Evolutionary conservation across 371 early-diverging fungal genomes (phyloP).

Genomic region (Mucor plumbeus): DNA sequence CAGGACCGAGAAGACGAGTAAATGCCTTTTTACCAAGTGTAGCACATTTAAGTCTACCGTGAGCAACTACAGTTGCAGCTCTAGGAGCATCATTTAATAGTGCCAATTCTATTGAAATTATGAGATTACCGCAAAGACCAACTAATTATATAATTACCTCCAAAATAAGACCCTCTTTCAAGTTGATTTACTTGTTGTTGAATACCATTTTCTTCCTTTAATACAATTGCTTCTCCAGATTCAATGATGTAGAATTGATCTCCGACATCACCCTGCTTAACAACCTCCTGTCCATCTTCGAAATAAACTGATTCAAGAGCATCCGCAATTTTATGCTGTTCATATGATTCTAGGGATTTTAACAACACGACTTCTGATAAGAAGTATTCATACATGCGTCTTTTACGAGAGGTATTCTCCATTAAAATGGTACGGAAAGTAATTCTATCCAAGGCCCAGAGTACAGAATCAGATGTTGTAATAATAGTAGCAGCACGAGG

Average conservation of each 20-base stretch:
- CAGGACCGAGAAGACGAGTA: slow-evolving; percentile 89
- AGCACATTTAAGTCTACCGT: slow-evolving; percentile 88
- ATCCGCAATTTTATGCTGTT: slow-evolving; percentile 95
- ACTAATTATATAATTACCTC: slow-evolving; percentile 61
- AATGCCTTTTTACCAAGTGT: slow-evolving; percentile 91
- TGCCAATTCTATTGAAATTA: slow-evolving; percentile 76
- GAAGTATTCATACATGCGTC: slow-evolving; percentile 93
- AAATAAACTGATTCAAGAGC: slow-evolving; percentile 86
- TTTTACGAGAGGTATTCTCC: slow-evolving; percentile 91
- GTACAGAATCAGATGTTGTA: slow-evolving; percentile 81
- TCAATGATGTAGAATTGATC: slow-evolving; percentile 89
- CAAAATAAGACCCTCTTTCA: slow-evolving; percentile 92
- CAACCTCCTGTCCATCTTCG: slow-evolving; percentile 81
- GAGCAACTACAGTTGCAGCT: slow-evolving; percentile 86
- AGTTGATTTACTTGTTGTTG: slow-evolving; percentile 75
- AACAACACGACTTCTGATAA: slow-evolving; percentile 89
- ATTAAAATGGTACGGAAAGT: slow-evolving; percentile 94
- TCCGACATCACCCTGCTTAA: slow-evolving; percentile 89
- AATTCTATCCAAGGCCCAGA: slow-evolving; percentile 96
- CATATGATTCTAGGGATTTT: slow-evolving; percentile 85
- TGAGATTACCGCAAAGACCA: not conserved
- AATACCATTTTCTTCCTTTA: slow-evolving; percentile 73
- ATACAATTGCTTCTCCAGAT: slow-evolving; percentile 82
- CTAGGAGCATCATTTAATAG: slow-evolving; percentile 88
- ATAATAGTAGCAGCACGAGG: slow-evolving; percentile 96